Conservation (phyloP, 2,329 filamentous ascomycete genomes). For the Aureobasidium namibiae region DNA sequence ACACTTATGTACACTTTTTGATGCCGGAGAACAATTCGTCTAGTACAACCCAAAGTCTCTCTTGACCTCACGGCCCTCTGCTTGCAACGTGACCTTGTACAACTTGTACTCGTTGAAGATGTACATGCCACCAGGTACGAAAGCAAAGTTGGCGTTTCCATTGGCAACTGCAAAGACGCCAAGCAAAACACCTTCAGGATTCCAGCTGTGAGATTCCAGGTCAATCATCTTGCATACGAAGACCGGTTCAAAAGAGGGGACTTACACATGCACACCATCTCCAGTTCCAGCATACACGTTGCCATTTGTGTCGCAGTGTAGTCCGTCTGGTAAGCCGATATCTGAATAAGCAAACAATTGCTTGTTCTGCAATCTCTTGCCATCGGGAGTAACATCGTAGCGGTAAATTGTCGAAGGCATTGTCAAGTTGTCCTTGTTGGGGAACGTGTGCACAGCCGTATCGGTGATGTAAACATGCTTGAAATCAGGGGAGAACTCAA, state of each 20-base stretch:
- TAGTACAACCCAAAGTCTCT: conserved; percentile 23
- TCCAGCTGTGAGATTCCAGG: neutral
- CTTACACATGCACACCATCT: conserved; percentile 15
- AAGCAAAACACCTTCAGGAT: conserved; percentile 16
- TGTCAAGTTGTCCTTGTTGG: conserved; percentile 25
- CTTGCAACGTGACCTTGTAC: conserved; percentile 26
- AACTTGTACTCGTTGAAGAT: conserved; percentile 26
- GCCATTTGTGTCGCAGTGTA: conserved; percentile 14
- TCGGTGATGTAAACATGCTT: conserved; percentile 40
- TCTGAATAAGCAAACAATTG: conserved; percentile 15
- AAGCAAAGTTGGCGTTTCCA: conserved; percentile 33
- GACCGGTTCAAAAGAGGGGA: neutral
- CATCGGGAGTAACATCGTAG: conserved; percentile 30
- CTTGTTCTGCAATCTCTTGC: conserved; percentile 24
- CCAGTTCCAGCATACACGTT: conserved; percentile 16
- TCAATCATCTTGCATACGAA: neutral
- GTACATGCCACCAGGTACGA: conserved; percentile 26
- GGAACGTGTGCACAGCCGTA: conserved; percentile 22
- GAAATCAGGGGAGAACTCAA: conserved; percentile 37
- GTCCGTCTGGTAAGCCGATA: conserved; percentile 14
- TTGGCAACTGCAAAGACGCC: conserved; percentile 42
- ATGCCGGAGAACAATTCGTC: too few species aligned
- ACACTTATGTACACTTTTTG: neutral
- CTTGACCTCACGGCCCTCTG: conserved; percentile 25
- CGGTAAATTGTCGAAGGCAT: conserved; percentile 36